Evolutionary conservation across 371 early-diverging fungal genomes (phyloP), one percentile per base, ranked within the genome.

Genomic region (Choanephora cucurbitarum): DNA sequence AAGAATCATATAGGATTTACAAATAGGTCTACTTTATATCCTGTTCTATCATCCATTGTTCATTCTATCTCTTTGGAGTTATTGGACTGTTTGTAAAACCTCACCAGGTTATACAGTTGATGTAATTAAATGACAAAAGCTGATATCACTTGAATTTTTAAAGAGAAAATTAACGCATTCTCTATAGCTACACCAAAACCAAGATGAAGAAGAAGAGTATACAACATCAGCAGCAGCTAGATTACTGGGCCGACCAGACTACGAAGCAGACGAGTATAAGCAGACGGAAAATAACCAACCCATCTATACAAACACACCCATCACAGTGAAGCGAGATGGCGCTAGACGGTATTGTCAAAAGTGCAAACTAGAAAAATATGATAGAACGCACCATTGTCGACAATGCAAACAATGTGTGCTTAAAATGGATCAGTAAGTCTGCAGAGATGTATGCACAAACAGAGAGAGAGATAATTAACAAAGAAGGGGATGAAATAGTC

Each of bases 371-470:
- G 75, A 68, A 44, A 89, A 87, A 58, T 83, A 78, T 44, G 86
- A 87, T 59, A 65, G 88, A 42, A 72, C 79, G 2, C 87, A 87
- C 51, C 90, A 89, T 57, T 89, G 90, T 68, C 70, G 82, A 22
- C 70, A 69, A 9, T 89, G 88, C 51, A 75, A 78, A 52, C 57
- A 76, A 55, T 86, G 87, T 58, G 73, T 84, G 9, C 57, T 86
- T 17, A 85, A 86, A 49, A 84, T 86, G 83, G 89, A 89, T 66
- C 88, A 88, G 83, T 82, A 73, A 80, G 80, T 15, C 23, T 0
- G 15, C 15, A 39, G 31, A 18, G n/a, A n/a, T n/a, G n/a, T n/a
- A n/a, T n/a, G n/a, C n/a, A n/a, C n/a, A n/a, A n/a, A n/a, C n/a
- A n/a, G n/a, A n/a, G n/a, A n/a, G n/a, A n/a, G n/a, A n/a, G n/a